phyloP scores from a whole-genome alignment of 176 grass and related monocot species.

The Juncus effusus region DNA sequence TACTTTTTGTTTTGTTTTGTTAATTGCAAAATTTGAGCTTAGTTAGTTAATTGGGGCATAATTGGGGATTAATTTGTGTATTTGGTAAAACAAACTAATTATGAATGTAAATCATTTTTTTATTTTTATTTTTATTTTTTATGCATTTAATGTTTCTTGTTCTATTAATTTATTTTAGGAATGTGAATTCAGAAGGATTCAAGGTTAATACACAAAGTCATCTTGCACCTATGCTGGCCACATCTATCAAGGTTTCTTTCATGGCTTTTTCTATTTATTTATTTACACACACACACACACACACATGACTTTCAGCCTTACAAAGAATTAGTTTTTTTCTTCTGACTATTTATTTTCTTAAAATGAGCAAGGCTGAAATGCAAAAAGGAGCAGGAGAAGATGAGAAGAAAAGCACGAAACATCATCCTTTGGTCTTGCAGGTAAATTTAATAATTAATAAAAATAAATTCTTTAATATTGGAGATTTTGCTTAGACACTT shows the following conservation, averaged over 20 bases:
- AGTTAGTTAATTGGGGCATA: not conserved
- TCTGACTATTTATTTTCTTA: slow-evolving; percentile 15
- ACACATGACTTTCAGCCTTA: no score
- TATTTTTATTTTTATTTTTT: no score
- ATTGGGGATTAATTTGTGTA: not conserved
- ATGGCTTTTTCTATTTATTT: slow-evolving; percentile 16
- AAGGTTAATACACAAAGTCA: slow-evolving; percentile 89
- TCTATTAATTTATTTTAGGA: slow-evolving; percentile 28
- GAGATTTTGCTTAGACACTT: no score
- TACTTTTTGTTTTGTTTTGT: slow-evolving; percentile 1
- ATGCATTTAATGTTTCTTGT: no score
- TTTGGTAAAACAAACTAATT: not conserved
- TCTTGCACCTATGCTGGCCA: slow-evolving; percentile 83
- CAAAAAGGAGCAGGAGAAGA: slow-evolving; percentile 54
- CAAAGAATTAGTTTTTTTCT: not conserved
- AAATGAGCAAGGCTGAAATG: slow-evolving; percentile 50
- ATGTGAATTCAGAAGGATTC: slow-evolving; percentile 60
- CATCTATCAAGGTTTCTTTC: slow-evolving; percentile 75
- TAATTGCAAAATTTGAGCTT: slow-evolving; percentile 11
- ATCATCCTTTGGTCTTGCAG: slow-evolving; percentile 79
- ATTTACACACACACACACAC: not conserved
- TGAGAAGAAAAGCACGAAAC: slow-evolving; percentile 47
- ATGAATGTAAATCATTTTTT: no score
- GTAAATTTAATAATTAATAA: slow-evolving; percentile 33
- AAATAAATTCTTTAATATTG: not conserved